Base-by-base conservation (phyloP, 345 rosid genomes). In the Citrus unshiu region DNA sequence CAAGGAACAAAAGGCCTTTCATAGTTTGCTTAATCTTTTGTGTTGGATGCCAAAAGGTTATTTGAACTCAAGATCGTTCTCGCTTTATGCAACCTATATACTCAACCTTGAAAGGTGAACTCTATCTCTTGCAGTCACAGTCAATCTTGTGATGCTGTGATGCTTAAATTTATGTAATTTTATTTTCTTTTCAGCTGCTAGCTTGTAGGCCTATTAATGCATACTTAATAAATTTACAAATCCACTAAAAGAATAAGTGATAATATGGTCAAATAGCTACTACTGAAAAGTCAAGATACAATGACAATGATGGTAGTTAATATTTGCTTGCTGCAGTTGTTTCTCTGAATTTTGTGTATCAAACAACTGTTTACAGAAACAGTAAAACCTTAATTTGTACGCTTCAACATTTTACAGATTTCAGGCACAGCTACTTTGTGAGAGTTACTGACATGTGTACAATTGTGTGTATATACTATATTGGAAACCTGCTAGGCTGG, bases 71-170 rank as follows among this genome's bases (percentile, higher is more conserved):
- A 93, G 81, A 81, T 91, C 97, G 68, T 82, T 91, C 80, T 83
- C 86, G 74, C 81, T 78, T 67, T 84, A 79, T 85, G 89, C 85
- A 75, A 86, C 83, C 86, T 73, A 43, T 74, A 72, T 93, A 60
- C 89, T 96, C 79, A 87, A 94, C 81, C 84, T 89, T 75, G 99
- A 96, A 85, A 84, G 97, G 99, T 93, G 84, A 86, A 51, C 61
- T 81, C 43, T 62, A 35, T 37, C 32, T 78, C 63, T 49, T 32
- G 7, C 58, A 3, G 61, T 71, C 61, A 71, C 60, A 29, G 24
- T 49, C 32, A 66, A 19, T 43, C 54, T 39, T 58, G 5, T 75
- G 32, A 9, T 68, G 70, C 27, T 49, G 25, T 54, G 39, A 29
- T 24, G 12, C 32, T 21, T 71, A 54, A 51, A 12, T 71, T 19